Base-by-base conservation (phyloP, 371 early-diverging fungal species). In the Chytridium lagenaria region DNA sequence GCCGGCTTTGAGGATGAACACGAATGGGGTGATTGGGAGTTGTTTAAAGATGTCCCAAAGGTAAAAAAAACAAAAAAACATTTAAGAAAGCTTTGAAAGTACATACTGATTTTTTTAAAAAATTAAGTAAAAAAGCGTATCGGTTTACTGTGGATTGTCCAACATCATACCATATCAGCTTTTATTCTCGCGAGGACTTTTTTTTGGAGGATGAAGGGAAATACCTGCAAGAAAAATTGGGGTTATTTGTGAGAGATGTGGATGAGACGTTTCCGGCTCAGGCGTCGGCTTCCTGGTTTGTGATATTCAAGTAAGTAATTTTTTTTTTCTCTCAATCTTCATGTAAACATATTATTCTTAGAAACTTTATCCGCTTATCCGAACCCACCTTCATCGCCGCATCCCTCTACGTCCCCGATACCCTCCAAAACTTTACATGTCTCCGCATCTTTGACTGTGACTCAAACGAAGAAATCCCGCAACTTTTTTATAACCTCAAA, bases 141-240 rank as follows among this genome's bases (percentile, higher is more conserved):
- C 69, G 78, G 39, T 75, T 87, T 38, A 49, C 69, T 0, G 55
- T 85, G 59, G 85, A 87, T 37, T 80, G 81, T 50, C 69, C 80
- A 28, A 79, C 78, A 16, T 59, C 81, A 10, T 81, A 77, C 70
- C 28, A 50, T 31, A 23, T 86, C n/a, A 72, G 76, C 7, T 67
- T 83, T 36, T 81, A 72, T 55, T 81, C 84, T 3, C 77, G 77
- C 7, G 81, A 84, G 26, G 85, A 87, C 5, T 78, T 82, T 59
- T 22, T 69, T 2, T 49, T 87, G 33, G 87, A 87, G 38, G 87
- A 87, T 49, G 85, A 85, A 68, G 74, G 69, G 30, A 85, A 85
- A 72, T 86, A 84, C 67, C 44, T 80, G 15, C n/a, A 69, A 31
- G 86, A 87, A 50, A 69, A 74, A 36, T 67, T 77, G 12, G 77